Conservation (phyloP, 2,329 filamentous ascomycete genomes). For the Apiospora kogelbergensis region DNA sequence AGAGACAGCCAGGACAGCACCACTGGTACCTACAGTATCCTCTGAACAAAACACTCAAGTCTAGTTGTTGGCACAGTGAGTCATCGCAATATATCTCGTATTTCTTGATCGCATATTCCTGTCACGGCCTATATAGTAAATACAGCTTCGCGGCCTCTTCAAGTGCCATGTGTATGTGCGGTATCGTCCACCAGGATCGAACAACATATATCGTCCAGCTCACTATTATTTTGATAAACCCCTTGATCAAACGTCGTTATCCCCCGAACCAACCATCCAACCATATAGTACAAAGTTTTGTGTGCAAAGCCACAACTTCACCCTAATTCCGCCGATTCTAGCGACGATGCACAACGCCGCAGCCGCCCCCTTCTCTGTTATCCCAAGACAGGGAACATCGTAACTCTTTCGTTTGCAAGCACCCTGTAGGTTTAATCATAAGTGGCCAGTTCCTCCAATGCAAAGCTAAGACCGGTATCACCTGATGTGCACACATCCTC, state of each 20-base stretch:
- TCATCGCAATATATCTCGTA: no score
- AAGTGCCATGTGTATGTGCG: background rate
- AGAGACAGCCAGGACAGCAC: background rate
- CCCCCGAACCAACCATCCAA: background rate
- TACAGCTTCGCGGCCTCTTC: background rate
- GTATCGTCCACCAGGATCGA: background rate
- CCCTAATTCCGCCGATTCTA: background rate
- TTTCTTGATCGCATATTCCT: background rate
- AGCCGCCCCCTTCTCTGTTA: no score
- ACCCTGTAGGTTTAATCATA: background rate
- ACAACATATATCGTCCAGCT: background rate
- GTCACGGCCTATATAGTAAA: background rate
- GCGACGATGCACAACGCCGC: background rate
- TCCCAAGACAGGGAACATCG: background rate
- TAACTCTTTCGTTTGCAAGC: background rate
- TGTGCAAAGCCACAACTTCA: background rate
- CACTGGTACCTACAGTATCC: background rate
- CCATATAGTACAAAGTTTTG: background rate
- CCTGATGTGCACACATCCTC: background rate
- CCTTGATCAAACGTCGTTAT: background rate
- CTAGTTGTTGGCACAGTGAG: background rate
- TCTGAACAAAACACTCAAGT: background rate
- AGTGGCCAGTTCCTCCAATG: background rate
- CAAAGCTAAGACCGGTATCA: no score
- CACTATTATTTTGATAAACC: background rate